Evolutionary conservation across 257 asterid species (phyloP), one percentile per base, ranked within the genome.

Genomic region (Fraxinus anomala): DNA sequence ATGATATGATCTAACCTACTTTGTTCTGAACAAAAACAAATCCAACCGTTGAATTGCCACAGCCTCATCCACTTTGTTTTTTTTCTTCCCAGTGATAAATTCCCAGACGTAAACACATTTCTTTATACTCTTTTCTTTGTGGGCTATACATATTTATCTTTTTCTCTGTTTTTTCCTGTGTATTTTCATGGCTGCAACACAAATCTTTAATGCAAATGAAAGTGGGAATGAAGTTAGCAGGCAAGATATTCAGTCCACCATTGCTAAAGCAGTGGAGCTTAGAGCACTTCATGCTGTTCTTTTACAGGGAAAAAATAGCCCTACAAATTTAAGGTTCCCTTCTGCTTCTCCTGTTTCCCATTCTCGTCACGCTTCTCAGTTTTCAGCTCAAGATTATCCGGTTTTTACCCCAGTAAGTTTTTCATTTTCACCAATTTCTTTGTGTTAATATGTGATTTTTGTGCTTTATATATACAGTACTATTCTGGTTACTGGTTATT

Each of bases 371-470:
- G 76, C 80, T 40, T 85, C 88, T 11, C 86, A 89, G 70, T 81
- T 95, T 7, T 91, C 97, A 19, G 91, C 99, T 0, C 98, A 90
- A 44, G 99, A 95, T 77, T 95, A 93, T 82, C 98, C 98, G 17
- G 94, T 93, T 87, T 95, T 95, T 28, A 93, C 97, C 71, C 98
- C 98, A 6, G 99, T 95, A 79, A 91, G 91, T 86, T 23, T 7
- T 24, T 9, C 10, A 31, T 30, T 61, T 40, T 9, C 21, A 21
- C 33, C 49, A 1, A 47, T 2, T 1, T 75, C 42, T 47, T 68
- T 37, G 19, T 23, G 19, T 5, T 28, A 0, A 2, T 26, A 6
- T 70, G 65, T 8, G 54, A 2, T 74, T 49, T 74, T 37, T 21
- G 63, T 12, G 13, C 19, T 51, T 65, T 16, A 40, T 3, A 73